Evolutionary conservation across 768 basidiomycete genomes (phyloP).

Genomic region (Pholiota molesta): DNA sequence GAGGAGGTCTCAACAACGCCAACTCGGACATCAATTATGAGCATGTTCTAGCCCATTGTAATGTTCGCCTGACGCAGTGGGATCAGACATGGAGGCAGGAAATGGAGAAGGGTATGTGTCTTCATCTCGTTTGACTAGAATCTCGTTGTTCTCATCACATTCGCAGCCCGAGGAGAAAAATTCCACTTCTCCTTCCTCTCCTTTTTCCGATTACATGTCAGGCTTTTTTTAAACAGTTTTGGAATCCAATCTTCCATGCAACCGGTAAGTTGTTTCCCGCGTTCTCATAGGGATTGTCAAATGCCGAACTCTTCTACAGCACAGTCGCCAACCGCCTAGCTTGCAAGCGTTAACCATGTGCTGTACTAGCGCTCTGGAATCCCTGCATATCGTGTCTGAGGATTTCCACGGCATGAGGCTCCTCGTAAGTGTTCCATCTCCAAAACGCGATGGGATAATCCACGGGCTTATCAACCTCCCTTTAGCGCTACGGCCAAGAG

Average conservation of each 20-base stretch:
- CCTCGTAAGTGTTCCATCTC: slow-evolving; percentile 50
- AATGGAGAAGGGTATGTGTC: slow-evolving; percentile 64
- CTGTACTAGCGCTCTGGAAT: slow-evolving; percentile 73
- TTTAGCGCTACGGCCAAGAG: slow-evolving; percentile 82
- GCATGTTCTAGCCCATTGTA: slow-evolving; percentile 70
- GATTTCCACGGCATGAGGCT: slow-evolving; percentile 77
- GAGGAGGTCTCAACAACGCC: slow-evolving; percentile 40
- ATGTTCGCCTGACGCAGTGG: slow-evolving; percentile 75
- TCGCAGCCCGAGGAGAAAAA: slow-evolving; percentile 65
- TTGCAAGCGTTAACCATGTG: slow-evolving; percentile 71
- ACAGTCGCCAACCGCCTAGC: slow-evolving; percentile 61
- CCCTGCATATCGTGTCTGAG: slow-evolving; percentile 69
- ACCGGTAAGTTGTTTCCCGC: slow-evolving; percentile 42
- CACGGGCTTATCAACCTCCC: slow-evolving; percentile 12
- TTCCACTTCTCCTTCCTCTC: slow-evolving; percentile 79
- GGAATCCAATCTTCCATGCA: slow-evolving; percentile 69
- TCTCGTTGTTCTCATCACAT: slow-evolving; percentile 7
- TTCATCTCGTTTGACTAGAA: slow-evolving; percentile 3
- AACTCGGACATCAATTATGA: slow-evolving; percentile 75
- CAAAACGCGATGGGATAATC: neutral
- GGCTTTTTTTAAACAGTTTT: slow-evolving; percentile 84
- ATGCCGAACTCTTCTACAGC: slow-evolving; percentile 34
- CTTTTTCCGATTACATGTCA: slow-evolving; percentile 77
- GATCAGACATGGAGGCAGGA: slow-evolving; percentile 70
- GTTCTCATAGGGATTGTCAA: slow-evolving; percentile 1